Evolutionary conservation across 805 yeast genomes (phyloP).

Genomic region (Lipomyces starkeyi): DNA sequence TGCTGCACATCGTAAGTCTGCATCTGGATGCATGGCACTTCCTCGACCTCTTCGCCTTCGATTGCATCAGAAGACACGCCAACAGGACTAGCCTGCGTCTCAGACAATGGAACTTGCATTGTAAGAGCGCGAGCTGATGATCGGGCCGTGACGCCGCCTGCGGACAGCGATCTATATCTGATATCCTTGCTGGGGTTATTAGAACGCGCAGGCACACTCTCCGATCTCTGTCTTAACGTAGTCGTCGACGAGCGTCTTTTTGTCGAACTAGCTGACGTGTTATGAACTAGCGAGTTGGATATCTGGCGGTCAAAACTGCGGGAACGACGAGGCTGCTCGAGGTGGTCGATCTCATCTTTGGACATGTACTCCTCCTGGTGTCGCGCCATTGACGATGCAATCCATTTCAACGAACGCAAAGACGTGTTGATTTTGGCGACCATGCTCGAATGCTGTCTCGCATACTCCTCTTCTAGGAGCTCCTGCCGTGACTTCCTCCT

Average conservation of each 20-base stretch:
- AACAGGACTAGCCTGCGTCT: background rate
- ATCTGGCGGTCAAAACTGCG: conserved; percentile 15
- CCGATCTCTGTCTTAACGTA: conserved; percentile 19
- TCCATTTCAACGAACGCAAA: conserved; percentile 33
- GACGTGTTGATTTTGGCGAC: conserved; percentile 35
- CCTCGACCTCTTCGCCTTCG: conserved; percentile 26
- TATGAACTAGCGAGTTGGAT: background rate
- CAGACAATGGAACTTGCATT: conserved; percentile 25
- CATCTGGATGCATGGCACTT: conserved; percentile 34
- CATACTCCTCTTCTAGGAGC: conserved; percentile 28
- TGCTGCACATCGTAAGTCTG: conserved; percentile 44
- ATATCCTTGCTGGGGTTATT: background rate
- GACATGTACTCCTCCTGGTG: conserved; percentile 37
- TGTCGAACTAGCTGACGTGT: background rate
- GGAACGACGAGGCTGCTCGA: conserved; percentile 31
- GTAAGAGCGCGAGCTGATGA: conserved; percentile 34
- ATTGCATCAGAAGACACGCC: background rate
- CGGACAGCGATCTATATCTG: conserved; percentile 23
- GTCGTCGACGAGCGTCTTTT: conserved; percentile 24
- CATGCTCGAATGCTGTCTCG: conserved; percentile 27
- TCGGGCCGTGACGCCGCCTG: conserved; percentile 35
- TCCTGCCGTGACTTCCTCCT: conserved; percentile 18
- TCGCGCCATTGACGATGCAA: conserved; percentile 37
- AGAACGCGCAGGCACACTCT: conserved; percentile 26
- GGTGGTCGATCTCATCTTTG: conserved; percentile 30